Evolutionary conservation across 805 yeast genomes (phyloP).

Genomic region (Metschnikowia bowlesiae): DNA sequence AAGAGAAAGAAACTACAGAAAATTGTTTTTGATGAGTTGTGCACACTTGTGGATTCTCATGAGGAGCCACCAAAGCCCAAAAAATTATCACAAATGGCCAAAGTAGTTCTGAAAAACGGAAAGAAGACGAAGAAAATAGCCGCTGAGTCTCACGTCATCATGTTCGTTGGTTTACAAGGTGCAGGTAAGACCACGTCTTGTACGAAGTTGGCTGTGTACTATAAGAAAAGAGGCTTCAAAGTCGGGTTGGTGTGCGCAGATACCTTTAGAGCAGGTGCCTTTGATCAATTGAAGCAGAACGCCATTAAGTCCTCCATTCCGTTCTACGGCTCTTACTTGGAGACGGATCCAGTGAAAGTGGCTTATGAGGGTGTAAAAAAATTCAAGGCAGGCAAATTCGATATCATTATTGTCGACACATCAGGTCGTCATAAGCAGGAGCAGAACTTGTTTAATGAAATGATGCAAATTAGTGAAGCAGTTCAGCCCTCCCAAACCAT

Average conservation of each 20-base stretch:
- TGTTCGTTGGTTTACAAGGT: slow-evolving; percentile 98
- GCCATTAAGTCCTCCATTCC: slow-evolving; percentile 95
- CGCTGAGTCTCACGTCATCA: slow-evolving; percentile 55
- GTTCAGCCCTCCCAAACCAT: slow-evolving; percentile 93
- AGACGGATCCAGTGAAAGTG: slow-evolving; percentile 91
- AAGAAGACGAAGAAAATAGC: slow-evolving; percentile 20
- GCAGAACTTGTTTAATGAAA: slow-evolving; percentile 82
- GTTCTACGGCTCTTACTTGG: slow-evolving; percentile 90
- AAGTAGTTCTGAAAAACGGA: slow-evolving; percentile 22
- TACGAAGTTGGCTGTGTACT: slow-evolving; percentile 92
- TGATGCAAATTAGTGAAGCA: slow-evolving; percentile 87
- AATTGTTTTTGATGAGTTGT: slow-evolving; percentile 89
- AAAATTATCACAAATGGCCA: slow-evolving; percentile 49
- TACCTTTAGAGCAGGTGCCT: slow-evolving; percentile 99
- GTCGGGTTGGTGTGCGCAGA: slow-evolving; percentile 98
- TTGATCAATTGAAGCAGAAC: slow-evolving; percentile 95
- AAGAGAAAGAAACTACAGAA: slow-evolving; percentile 85
- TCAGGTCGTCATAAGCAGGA: slow-evolving; percentile 98
- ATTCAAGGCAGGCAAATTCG: slow-evolving; percentile 87
- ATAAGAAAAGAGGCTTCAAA: slow-evolving; percentile 88
- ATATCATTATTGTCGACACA: slow-evolving; percentile 91
- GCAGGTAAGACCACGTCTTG: slow-evolving; percentile 98
- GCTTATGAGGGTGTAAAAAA: slow-evolving; percentile 88
- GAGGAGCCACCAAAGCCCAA: slow-evolving; percentile 71
- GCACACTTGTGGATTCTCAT: slow-evolving; percentile 75